phyloP scores from a whole-genome alignment of 1,284 basidiomycete genomes.

The Coriolopsis trogii region DNA sequence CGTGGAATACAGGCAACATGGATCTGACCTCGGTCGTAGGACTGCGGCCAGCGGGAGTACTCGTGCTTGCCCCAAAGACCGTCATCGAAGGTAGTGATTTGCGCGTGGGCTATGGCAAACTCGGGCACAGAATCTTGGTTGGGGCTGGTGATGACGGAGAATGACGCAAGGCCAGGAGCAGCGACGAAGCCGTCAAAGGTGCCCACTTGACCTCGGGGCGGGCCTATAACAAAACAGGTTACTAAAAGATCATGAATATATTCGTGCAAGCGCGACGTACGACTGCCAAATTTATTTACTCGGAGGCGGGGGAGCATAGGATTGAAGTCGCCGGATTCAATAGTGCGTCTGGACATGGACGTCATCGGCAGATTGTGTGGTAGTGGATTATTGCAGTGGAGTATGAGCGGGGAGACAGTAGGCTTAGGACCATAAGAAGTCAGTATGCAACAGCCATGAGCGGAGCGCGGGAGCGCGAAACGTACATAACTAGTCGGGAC shows the following conservation, averaged over 20 bases:
- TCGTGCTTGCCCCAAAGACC: constrained; percentile 7
- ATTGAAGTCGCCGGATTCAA: too few species aligned
- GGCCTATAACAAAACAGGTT: too few species aligned
- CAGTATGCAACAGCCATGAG: too few species aligned
- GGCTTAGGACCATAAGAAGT: too few species aligned
- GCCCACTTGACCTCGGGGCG: neutral
- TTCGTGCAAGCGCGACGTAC: neutral
- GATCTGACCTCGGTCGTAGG: neutral
- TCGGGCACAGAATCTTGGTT: constrained; percentile 7
- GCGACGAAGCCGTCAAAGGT: constrained; percentile 5
- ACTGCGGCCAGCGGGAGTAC: constrained; percentile 8
- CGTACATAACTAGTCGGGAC: too few species aligned
- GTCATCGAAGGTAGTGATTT: neutral
- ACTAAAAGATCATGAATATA: too few species aligned
- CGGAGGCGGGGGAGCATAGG: neutral
- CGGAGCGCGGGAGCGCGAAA: too few species aligned
- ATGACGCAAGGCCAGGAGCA: neutral
- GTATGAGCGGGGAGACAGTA: too few species aligned
- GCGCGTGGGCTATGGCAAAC: neutral
- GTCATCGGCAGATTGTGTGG: too few species aligned
- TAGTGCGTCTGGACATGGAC: too few species aligned
- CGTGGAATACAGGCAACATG: constrained; percentile 5
- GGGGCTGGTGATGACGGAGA: neutral
- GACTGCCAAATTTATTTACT: neutral
- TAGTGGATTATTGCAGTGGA: too few species aligned